A percentile compares a stretch with the other conserved stretches of the same genome.
Evolutionary conservation across 495 filamentous ascomycete species (phyloP).

Genomic region (Aspergillus sclerotiicarbonarius): DNA sequence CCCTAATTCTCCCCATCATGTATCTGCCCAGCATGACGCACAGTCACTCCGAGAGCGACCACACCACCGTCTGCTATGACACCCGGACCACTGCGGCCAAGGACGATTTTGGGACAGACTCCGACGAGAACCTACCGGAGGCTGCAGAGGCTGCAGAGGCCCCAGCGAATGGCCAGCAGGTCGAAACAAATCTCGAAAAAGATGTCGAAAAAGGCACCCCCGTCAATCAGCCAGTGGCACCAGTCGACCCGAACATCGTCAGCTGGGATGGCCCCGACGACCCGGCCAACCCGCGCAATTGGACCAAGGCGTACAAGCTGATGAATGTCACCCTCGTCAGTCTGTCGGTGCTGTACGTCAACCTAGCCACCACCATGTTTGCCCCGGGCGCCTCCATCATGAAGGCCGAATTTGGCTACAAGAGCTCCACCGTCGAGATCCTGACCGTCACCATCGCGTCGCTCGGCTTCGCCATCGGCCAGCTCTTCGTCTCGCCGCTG

Average conservation of each 20-base stretch:
- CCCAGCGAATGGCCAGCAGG: too few species aligned
- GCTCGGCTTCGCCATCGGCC: constrained; percentile 36
- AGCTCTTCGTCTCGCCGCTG: constrained; percentile 39
- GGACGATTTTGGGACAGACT: too few species aligned
- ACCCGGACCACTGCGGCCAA: too few species aligned
- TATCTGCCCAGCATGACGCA: too few species aligned
- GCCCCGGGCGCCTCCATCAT: constrained; percentile 23
- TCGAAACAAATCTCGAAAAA: too few species aligned
- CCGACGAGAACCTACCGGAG: too few species aligned
- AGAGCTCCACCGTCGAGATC: constrained; percentile 17
- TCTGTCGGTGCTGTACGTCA: background rate
- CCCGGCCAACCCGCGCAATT: constrained; percentile 62
- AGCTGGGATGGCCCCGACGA: constrained; percentile 51
- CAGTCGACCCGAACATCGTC: constrained; percentile 4
- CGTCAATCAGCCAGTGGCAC: too few species aligned
- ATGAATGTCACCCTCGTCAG: background rate
- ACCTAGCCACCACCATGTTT: constrained; percentile 29
- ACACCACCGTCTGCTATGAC: too few species aligned
- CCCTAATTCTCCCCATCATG: too few species aligned
- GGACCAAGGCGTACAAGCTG: constrained; percentile 34
- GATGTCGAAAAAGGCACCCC: too few species aligned
- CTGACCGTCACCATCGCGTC: constrained; percentile 38
- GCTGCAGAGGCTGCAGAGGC: too few species aligned
- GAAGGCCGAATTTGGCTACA: constrained; percentile 11
- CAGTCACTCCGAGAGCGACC: too few species aligned